Conservation (phyloP, 495 filamentous ascomycete species). For the Penicillium odoratum region DNA sequence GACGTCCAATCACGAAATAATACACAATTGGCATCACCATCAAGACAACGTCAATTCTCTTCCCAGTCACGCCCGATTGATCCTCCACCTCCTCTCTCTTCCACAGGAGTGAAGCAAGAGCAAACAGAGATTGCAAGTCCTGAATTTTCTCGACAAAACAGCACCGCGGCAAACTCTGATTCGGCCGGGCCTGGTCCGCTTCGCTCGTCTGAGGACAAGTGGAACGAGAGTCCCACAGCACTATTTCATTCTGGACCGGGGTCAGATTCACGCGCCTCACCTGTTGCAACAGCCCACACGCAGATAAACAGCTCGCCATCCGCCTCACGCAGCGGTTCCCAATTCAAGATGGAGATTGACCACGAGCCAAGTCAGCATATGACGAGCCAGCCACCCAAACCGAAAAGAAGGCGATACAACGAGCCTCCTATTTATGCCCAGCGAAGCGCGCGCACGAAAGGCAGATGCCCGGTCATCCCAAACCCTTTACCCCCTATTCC, state of each 20-base stretch:
- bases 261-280: conserved; percentile 21
- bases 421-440: conserved; percentile 51
- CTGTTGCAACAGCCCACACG: conserved; percentile 17
- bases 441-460: conserved; percentile 37
- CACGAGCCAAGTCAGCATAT: conserved; percentile 17
- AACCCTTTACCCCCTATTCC: conserved; percentile 37
- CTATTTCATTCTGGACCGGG: conserved; percentile 13
- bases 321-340: conserved; percentile 12
- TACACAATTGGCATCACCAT: conserved; percentile 31
- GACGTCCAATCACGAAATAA: conserved; percentile 30
- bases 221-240: conserved; percentile 30
- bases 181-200: conserved; percentile 8
- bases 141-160: conserved; percentile 40
- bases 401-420: conserved; percentile 42
- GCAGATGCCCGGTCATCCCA: conserved; percentile 38
- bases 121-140: conserved; percentile 46
- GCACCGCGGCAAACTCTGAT: conserved; percentile 21
- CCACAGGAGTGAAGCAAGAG: conserved; percentile 36
- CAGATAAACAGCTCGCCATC: conserved; percentile 38
- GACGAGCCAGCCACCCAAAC: conserved; percentile 32
- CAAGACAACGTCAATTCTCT: conserved; percentile 26
- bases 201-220: conserved; percentile 26
- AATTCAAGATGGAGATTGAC: conserved; percentile 30
- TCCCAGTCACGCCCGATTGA: conserved; percentile 36
- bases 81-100: conserved; percentile 22